Conservation (phyloP, 148 eudicot species). For the Dysphania ambrosioides region DNA sequence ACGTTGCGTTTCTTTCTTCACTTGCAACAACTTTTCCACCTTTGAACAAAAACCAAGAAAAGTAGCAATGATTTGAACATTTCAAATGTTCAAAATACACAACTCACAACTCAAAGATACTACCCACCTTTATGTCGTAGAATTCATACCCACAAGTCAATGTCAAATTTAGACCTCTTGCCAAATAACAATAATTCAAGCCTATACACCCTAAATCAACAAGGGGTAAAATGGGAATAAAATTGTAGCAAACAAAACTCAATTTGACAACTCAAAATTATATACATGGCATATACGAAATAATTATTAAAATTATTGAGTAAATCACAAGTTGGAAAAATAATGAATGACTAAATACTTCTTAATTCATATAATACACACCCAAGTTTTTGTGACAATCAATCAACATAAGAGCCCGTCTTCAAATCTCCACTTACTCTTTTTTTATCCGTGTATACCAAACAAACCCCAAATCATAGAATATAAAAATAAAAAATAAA, state of each 20-base stretch:
- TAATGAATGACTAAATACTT: not conserved
- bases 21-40: constrained; percentile 21
- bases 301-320: not conserved
- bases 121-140: not conserved
- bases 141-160: constrained; percentile 21
- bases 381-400: no score
- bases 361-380: not conserved
- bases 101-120: not conserved
- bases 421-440: constrained; percentile 3
- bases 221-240: not conserved
- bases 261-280: not conserved
- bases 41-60: constrained; percentile 25
- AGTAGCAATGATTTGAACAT: constrained; percentile 11
- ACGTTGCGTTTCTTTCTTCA: not conserved
- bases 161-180: constrained; percentile 8
- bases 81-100: constrained; percentile 10
- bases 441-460: constrained; percentile 30
- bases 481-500: constrained; percentile 4
- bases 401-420: constrained; percentile 13
- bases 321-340: not conserved
- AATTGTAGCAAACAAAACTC: no score
- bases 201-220: no score
- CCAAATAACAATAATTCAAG: no score
- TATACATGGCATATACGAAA: not conserved
- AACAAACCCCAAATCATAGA: constrained; percentile 28